A percentile compares a stretch with the other conserved stretches of the same genome.
phyloP scores from a whole-genome alignment of 768 basidiomycete genomes.

The Mycena leptocephala region DNA sequence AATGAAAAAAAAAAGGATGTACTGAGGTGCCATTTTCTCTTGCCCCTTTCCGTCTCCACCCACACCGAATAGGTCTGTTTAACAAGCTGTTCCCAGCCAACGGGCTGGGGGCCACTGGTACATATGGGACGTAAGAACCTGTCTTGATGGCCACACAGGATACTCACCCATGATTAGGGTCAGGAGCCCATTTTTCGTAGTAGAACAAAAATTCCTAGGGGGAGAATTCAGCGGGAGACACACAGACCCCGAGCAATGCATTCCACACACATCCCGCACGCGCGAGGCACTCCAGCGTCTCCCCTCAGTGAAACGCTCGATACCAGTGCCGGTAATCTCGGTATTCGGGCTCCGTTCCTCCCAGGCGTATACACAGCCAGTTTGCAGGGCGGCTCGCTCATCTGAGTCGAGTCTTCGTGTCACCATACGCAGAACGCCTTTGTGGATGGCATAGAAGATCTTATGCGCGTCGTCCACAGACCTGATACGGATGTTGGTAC shows the following conservation, averaged over 20 bases:
- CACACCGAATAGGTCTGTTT: constrained; percentile 91
- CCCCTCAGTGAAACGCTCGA: constrained; percentile 91
- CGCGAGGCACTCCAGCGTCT: constrained; percentile 88
- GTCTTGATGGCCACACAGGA: constrained; percentile 10
- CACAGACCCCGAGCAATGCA: constrained; percentile 6
- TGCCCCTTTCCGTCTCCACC: constrained; percentile 76
- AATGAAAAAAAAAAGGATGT: constrained; percentile 45
- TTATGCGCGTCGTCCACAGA: constrained; percentile 86
- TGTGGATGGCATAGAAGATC: constrained; percentile 82
- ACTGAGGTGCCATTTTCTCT: constrained; percentile 90
- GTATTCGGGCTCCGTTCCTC: constrained; percentile 83
- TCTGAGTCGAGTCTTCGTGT: constrained; percentile 85
- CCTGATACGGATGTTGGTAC: constrained; percentile 81
- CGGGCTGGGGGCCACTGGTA: constrained; percentile 65
- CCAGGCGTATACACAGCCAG: constrained; percentile 77
- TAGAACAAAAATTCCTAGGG: constrained; percentile 88
- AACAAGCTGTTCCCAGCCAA: constrained; percentile 79
- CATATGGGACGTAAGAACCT: constrained; percentile 34
- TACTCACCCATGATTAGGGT: constrained; percentile 60
- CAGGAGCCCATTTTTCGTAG: constrained; percentile 79
- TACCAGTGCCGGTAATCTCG: constrained; percentile 85
- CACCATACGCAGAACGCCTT: constrained; percentile 78
- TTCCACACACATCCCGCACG: constrained; percentile 85
- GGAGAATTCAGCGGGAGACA: constrained; percentile 27
- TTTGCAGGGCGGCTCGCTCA: constrained; percentile 73